A percentile compares a stretch with the other conserved stretches of the same genome.
Conservation (phyloP, 139 green algal genomes). For the Tetraselmis striata region DNA sequence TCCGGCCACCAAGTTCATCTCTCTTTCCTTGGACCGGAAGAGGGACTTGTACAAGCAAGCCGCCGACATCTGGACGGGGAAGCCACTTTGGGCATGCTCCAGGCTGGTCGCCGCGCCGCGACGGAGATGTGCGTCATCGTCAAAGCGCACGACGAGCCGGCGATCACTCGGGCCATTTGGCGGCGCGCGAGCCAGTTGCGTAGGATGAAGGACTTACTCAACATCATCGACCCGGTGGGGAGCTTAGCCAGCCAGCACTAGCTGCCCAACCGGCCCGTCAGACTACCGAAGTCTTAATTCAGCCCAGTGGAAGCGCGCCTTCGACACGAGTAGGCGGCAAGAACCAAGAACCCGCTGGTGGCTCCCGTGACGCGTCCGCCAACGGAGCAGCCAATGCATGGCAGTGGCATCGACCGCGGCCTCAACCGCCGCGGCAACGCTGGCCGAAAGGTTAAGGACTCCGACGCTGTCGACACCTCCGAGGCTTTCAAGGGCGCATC, state of each 20-base stretch:
- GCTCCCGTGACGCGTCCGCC: too few species aligned
- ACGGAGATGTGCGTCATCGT: not conserved
- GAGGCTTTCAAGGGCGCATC: not conserved
- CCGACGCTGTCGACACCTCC: not conserved
- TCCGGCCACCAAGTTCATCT: not conserved
- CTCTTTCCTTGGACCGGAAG: not conserved
- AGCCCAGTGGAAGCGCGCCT: too few species aligned
- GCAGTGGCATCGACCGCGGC: not conserved
- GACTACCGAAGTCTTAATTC: too few species aligned
- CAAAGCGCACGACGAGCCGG: not conserved
- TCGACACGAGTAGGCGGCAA: not conserved
- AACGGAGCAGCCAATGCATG: not conserved
- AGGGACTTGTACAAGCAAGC: not conserved
- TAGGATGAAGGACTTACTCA: not conserved
- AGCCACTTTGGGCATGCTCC: not conserved
- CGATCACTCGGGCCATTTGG: not conserved
- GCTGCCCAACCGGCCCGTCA: too few species aligned
- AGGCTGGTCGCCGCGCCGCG: not conserved
- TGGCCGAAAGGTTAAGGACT: not conserved
- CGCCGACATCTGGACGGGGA: not conserved
- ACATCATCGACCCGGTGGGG: not conserved
- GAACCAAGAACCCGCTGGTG: not conserved
- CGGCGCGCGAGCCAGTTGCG: not conserved
- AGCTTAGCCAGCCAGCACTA: not conserved
- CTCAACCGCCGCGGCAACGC: not conserved